phyloP scores from a whole-genome alignment of 805 yeast genomes.

The Spathaspora sp. region DNA sequence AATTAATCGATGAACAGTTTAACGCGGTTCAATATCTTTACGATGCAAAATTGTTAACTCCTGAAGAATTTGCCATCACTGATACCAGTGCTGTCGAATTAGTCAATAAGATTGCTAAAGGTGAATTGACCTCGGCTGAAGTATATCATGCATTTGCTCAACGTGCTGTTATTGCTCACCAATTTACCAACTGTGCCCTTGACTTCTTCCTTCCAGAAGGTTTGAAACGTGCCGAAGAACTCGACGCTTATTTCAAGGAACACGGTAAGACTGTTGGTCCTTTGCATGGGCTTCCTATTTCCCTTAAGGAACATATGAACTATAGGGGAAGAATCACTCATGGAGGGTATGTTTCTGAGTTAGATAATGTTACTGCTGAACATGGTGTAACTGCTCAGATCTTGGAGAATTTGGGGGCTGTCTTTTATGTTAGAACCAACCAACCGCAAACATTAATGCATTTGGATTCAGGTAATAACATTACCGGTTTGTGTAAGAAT shows the following conservation, averaged over 20 bases:
- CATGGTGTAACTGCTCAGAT: conserved; percentile 29
- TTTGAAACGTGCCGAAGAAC: conserved; percentile 47
- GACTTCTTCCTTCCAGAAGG: conserved; percentile 56
- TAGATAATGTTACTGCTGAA: conserved; percentile 24
- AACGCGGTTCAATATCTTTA: conserved; percentile 34
- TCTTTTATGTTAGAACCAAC: conserved; percentile 41
- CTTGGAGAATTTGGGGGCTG: conserved; percentile 39
- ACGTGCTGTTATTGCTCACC: conserved; percentile 40
- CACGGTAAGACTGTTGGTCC: conserved; percentile 55
- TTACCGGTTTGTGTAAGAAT: conserved; percentile 34
- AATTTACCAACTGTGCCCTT: conserved; percentile 41
- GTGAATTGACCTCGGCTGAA: conserved; percentile 31
- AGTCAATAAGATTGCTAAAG: conserved; percentile 25
- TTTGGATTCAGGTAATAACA: conserved; percentile 37
- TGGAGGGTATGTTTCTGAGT: conserved; percentile 35
- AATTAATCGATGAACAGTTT: conserved; percentile 28
- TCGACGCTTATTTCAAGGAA: conserved; percentile 47
- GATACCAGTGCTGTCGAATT: conserved; percentile 29
- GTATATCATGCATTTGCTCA: conserved; percentile 41
- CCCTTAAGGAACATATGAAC: conserved; percentile 50
- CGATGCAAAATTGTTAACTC: conserved; percentile 30
- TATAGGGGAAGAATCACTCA: conserved; percentile 33
- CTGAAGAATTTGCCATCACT: conserved; percentile 34
- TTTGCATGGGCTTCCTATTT: conserved; percentile 64
- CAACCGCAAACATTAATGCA: conserved; percentile 46